Percentiles rank a stretch among this genome's conserved stretches.
phyloP scores from a whole-genome alignment of 176 grass and related monocot genomes.

The Musa beccarii region DNA sequence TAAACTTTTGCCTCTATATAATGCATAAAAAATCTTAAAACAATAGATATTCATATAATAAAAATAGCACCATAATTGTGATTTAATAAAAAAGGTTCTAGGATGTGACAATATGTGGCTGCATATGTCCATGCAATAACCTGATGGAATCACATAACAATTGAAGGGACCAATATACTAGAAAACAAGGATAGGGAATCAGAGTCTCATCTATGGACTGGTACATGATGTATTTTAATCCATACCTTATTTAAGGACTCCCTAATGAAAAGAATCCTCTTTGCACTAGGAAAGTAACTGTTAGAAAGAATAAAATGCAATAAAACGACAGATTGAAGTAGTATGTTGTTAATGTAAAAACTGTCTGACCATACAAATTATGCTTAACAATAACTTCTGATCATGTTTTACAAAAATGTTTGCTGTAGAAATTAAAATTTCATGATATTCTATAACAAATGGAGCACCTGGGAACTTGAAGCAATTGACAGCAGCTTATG shows the following conservation, averaged over 20 bases:
- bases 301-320: too few species aligned
- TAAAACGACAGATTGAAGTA: too few species aligned
- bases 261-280: too few species aligned
- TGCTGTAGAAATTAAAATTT: neutral
- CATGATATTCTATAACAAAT: constrained; percentile 5
- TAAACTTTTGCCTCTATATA: neutral
- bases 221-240: too few species aligned
- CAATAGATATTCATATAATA: neutral
- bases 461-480: constrained; percentile 88
- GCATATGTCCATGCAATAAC: neutral
- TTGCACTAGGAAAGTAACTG: too few species aligned
- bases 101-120: neutral
- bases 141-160: neutral
- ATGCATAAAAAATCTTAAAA: neutral
- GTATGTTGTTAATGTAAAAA: neutral
- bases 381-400: neutral
- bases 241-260: too few species aligned
- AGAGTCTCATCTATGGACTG: too few species aligned
- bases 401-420: neutral
- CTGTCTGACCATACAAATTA: neutral
- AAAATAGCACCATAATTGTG: neutral
- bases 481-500: constrained; percentile 84
- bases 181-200: too few species aligned
- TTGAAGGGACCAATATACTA: too few species aligned
- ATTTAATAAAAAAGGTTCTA: too few species aligned